A percentile compares a stretch with the other conserved stretches of the same genome.
Evolutionary conservation across 1,139 yeast genomes (phyloP).

Genomic region (Ashbya aceris): DNA sequence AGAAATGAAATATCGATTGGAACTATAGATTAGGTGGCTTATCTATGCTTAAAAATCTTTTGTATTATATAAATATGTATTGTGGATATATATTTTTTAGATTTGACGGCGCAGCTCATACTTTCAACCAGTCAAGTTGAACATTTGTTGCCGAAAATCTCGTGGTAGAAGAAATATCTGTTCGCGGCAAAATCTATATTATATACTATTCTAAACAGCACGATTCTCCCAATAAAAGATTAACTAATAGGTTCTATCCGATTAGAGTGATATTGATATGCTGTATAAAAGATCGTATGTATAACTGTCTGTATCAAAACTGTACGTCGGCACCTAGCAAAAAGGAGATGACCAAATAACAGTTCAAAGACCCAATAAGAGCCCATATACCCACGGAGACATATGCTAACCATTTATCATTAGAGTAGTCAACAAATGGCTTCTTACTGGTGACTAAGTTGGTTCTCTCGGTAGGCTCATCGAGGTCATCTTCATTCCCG

Average conservation of each 20-base stretch:
- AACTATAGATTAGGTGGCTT: background rate
- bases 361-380: conserved; percentile 60
- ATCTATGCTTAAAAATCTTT: background rate
- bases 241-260: too few species aligned
- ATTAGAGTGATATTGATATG: too few species aligned
- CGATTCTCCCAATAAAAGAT: too few species aligned
- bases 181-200: too few species aligned
- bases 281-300: too few species aligned
- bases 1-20: conserved; percentile 13
- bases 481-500: conserved; percentile 18
- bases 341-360: conserved; percentile 62
- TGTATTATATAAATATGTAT: background rate
- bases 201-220: too few species aligned
- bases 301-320: conserved; percentile 25
- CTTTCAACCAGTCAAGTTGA: too few species aligned
- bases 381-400: conserved; percentile 60
- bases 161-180: too few species aligned
- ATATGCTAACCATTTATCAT: conserved; percentile 46
- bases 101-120: too few species aligned
- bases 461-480: conserved; percentile 13
- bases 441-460: conserved; percentile 14
- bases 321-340: conserved; percentile 62
- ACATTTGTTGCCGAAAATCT: too few species aligned
- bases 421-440: conserved; percentile 49
- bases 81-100: background rate